Base-by-base conservation (phyloP, 2,329 filamentous ascomycete species). In the Thielaviopsis musarum region DNA sequence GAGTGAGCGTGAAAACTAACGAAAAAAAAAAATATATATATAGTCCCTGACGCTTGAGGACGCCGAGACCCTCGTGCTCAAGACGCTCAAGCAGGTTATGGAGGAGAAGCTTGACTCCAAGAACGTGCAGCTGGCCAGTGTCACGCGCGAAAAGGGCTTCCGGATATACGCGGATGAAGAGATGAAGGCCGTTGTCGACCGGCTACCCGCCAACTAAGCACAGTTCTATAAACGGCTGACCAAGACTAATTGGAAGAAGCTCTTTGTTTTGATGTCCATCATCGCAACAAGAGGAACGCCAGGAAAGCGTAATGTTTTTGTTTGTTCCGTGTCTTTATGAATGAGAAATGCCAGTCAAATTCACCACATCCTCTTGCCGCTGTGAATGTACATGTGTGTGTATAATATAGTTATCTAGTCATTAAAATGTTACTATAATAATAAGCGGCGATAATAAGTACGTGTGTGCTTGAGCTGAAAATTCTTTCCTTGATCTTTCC, bases 61-160 rank as follows among this genome's bases (percentile, higher is more conserved):
- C 70, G 93, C 93, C 61, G 93, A 98, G 76, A 93, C 91, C 3
- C 76, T 98, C 65, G 91, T 95, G 57, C 78, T 98, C 69, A 97
- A 97, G 82, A 98, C 93, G 45, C 74, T 98, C 71, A 98, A 97
- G 81, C 93, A 98, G 76, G 93, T 98, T 66, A 98, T 98, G 93
- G 93, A 98, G 76, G 93, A 98, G 83, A 98, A 98, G 78, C 80
- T 98, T 62, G 93, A 98, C 71, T 82, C 90, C 64, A 98, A 98
- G 82, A 98, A 98, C 70, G 93, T 98, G 65, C 93, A 98, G 77
- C 74, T 98, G 66, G 93, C 93, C 58, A 97, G 91, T 70, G 93
- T 98, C 61, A 98, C 93, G 64, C 95, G 91, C 79, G 91, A 96
- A 65, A 91, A 88, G 75, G 93, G 93, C 60, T 98, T 98, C 80